Conservation (phyloP, 2,329 filamentous ascomycete genomes). For the Trichoderma koningii region DNA sequence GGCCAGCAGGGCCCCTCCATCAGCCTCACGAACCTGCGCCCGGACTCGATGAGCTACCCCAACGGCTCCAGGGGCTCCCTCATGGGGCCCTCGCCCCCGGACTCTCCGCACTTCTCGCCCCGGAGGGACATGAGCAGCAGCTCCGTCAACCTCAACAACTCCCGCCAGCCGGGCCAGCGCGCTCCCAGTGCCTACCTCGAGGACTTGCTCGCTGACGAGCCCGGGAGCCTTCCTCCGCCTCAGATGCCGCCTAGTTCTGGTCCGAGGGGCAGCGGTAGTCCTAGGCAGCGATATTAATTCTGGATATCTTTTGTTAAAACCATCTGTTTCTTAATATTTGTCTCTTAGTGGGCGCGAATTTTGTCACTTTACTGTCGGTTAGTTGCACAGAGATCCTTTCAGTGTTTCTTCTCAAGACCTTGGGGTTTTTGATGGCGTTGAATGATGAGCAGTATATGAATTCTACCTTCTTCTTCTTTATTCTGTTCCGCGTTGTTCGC, state of each 20-base stretch:
- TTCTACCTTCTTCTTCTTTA: background rate
- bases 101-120: slow-evolving; percentile 60
- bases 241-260: slow-evolving; percentile 38
- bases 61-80: slow-evolving; percentile 46
- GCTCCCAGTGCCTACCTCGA: slow-evolving; percentile 89
- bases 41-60: slow-evolving; percentile 56
- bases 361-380: background rate
- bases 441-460: slow-evolving; percentile 16
- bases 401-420: slow-evolving; percentile 2
- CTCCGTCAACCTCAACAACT: slow-evolving; percentile 63
- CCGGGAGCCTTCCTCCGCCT: slow-evolving; percentile 51
- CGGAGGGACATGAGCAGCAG: slow-evolving; percentile 61
- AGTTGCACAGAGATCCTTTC: background rate
- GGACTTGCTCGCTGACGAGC: slow-evolving; percentile 80
- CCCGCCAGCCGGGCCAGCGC: slow-evolving; percentile 62
- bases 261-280: slow-evolving; percentile 29
- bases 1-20: slow-evolving; percentile 56
- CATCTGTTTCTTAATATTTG: background rate
- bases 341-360: background rate
- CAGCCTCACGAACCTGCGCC: slow-evolving; percentile 62
- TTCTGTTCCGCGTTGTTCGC: background rate
- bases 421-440: slow-evolving; percentile 9
- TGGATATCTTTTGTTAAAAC: background rate
- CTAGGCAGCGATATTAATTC: slow-evolving; percentile 36
- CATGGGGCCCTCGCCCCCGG: slow-evolving; percentile 59